Percentiles rank a stretch among this genome's conserved stretches.
Evolutionary conservation across 768 basidiomycete genomes (phyloP).

Genomic region (Gautieria morchelliformis): DNA sequence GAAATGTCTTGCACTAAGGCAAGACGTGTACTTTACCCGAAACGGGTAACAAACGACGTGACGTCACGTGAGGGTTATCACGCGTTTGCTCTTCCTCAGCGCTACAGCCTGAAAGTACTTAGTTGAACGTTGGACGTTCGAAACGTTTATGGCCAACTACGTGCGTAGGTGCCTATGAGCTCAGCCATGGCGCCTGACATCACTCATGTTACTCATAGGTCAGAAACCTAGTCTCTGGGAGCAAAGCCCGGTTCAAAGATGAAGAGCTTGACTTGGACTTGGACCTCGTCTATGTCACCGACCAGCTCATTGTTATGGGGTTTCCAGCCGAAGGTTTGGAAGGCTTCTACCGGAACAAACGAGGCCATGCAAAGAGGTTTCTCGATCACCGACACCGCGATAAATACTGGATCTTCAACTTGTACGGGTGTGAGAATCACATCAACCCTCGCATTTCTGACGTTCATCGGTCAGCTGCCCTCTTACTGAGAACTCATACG

Average conservation of each 20-base stretch:
- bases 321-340: slow-evolving; percentile 78
- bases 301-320: slow-evolving; percentile 71
- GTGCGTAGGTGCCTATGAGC: background rate
- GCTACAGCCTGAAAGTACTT: background rate
- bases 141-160: slow-evolving; percentile 2
- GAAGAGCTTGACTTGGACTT: slow-evolving; percentile 58
- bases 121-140: too few species aligned
- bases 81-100: too few species aligned
- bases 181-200: background rate
- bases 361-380: slow-evolving; percentile 68
- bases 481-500: slow-evolving; percentile 70
- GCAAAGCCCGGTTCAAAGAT: slow-evolving; percentile 71
- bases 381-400: slow-evolving; percentile 62
- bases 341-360: slow-evolving; percentile 67
- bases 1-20: too few species aligned
- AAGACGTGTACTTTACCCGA: too few species aligned
- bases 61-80: too few species aligned
- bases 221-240: slow-evolving; percentile 58
- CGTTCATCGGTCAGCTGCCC: slow-evolving; percentile 41
- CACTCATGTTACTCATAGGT: background rate
- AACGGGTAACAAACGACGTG: too few species aligned
- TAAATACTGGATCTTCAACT: slow-evolving; percentile 85
- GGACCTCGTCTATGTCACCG: slow-evolving; percentile 63
- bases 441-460: background rate
- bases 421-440: slow-evolving; percentile 26